Evolutionary conservation across 495 filamentous ascomycete genomes (phyloP).

Genomic region (Penicillium herquei): DNA sequence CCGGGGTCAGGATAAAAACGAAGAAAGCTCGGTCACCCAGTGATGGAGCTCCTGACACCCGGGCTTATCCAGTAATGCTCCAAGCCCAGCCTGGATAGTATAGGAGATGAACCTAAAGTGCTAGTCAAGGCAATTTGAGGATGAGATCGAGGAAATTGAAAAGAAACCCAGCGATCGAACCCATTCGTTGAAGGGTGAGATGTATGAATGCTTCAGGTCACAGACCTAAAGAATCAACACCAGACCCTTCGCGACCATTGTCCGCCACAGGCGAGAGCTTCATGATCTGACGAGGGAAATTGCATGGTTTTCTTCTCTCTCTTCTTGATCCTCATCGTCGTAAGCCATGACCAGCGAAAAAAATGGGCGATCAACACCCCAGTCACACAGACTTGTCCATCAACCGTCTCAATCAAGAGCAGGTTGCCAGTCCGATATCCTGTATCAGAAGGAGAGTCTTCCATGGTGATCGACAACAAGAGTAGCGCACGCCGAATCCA

Average conservation of each 20-base stretch:
- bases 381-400: slow-evolving; percentile 26
- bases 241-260: slow-evolving; percentile 11
- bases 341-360: slow-evolving; percentile 8
- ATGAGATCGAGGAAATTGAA: slow-evolving; percentile 1
- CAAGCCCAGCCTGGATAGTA: slow-evolving; percentile 40
- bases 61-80: slow-evolving; percentile 27
- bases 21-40: slow-evolving; percentile 21
- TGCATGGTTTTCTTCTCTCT: background rate
- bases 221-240: slow-evolving; percentile 15
- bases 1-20: slow-evolving; percentile 22
- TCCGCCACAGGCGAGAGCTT: slow-evolving; percentile 23
- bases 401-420: slow-evolving; percentile 23
- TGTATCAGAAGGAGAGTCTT: slow-evolving; percentile 40
- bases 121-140: slow-evolving; percentile 10
- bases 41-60: slow-evolving; percentile 3
- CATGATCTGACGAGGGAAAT: slow-evolving; percentile 10
- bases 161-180: background rate
- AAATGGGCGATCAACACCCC: slow-evolving; percentile 12
- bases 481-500: slow-evolving; percentile 17
- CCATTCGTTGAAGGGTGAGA: slow-evolving; percentile 14
- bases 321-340: slow-evolving; percentile 7
- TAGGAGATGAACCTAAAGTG: slow-evolving; percentile 53
- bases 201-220: slow-evolving; percentile 14
- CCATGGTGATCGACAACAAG: slow-evolving; percentile 16
- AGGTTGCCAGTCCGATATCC: slow-evolving; percentile 44